Base-by-base conservation (phyloP, 2,329 filamentous ascomycete species). In the Venturia effusa region DNA sequence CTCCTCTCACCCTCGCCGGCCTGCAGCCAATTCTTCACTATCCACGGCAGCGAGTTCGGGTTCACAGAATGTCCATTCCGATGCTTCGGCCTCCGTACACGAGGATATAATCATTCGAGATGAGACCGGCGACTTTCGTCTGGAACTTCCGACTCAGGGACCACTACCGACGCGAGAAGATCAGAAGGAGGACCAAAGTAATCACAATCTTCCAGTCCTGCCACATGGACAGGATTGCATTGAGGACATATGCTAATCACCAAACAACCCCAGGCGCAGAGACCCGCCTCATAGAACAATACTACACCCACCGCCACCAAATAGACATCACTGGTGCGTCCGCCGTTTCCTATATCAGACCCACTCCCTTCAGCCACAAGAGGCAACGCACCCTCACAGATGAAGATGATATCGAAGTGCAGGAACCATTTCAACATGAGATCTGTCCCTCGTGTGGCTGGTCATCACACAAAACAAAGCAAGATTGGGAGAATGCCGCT, bases 211-310 rank as follows among this genome's bases (percentile, higher is more conserved):
- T 13, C 13, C 22, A 15, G 8, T 24, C 11, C 45, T 5, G 45
- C 10, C 6, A 10, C 22, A 51, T 11, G 22, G 17, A 27, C 7
- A 13, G 30, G 30, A 5, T 10, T 34, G 4, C 10, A 15, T 34
- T 32, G 7, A 34, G 17, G 30, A 57, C 19, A 15, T 19, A 5
- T 10, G 30, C 51, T 57, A 57, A 57, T 32, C 27, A 34, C 51
- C 13, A 34, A 19, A 34, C 30, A 7, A 57, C 19, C 30, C 8
- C 40, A 74, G 73, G 73, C 63, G 70, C 71, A 27, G 73, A 74
- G 48, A 71, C 70, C 13, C 69, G 72, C 40, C 62, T 75, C 48
- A 73, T 75, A 24, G 68, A 70, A 10, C 59, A 73, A 41, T 74
- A 73, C 63, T 71, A 70, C 7, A 71, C 70, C 63, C 68, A 69